These are phyloP conservation scores for Colletotrichum eleusines DNA, from an alignment of 2,329 filamentous ascomycete genomes.

Conservation along the genomic window DNA sequence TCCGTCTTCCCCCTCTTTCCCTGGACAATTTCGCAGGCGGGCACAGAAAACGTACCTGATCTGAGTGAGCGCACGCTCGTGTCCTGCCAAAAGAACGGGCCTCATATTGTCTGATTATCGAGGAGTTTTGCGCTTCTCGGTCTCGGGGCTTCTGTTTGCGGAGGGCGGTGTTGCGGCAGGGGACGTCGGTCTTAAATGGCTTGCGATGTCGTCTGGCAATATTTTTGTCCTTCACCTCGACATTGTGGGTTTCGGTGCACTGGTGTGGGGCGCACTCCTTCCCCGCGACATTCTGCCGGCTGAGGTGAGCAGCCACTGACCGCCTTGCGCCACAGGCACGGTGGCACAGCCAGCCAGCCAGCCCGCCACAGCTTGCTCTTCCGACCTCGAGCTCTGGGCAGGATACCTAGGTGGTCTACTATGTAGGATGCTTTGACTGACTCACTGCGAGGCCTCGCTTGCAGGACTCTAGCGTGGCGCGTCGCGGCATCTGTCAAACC, in stretches of 20 bases:
- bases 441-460: conserved; percentile 17
- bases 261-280: conserved; percentile 38
- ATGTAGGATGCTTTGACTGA: conserved; percentile 10
- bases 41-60: conserved; percentile 73
- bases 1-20: conserved; percentile 35
- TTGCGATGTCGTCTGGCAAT: conserved; percentile 39
- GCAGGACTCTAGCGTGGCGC: conserved; percentile 19
- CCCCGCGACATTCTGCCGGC: conserved; percentile 42
- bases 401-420: not conserved
- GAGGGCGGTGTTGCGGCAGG: conserved; percentile 41
- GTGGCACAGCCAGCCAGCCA: not conserved
- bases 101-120: conserved; percentile 76
- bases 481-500: conserved; percentile 9
- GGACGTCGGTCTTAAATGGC: conserved; percentile 42
- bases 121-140: conserved; percentile 39
- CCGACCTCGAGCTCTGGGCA: not conserved
- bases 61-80: conserved; percentile 96
- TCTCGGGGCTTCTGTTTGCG: conserved; percentile 36
- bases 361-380: not conserved
- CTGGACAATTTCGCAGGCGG: conserved; percentile 6
- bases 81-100: conserved; percentile 94
- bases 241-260: conserved; percentile 42
- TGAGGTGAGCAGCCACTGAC: conserved; percentile 27
- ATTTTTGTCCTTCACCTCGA: conserved; percentile 43
- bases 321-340: conserved; percentile 37